These are phyloP conservation scores for Alternaria sp. DNA, from an alignment of 2,329 filamentous ascomycete species.

Conservation along the genomic window DNA sequence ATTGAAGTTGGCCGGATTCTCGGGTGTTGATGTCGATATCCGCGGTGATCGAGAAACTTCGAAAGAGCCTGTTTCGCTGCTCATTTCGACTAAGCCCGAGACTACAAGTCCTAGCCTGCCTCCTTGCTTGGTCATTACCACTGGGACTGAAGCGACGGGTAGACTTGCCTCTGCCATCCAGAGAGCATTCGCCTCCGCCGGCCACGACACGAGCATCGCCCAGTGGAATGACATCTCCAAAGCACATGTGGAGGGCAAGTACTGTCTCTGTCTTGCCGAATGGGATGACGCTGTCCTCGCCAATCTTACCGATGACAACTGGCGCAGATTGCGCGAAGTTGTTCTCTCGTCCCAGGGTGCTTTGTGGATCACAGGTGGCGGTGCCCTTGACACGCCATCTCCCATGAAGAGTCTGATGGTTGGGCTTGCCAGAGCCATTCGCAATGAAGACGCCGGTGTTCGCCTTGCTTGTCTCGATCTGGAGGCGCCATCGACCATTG, in stretches of 20 bases:
- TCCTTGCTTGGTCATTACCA: background rate
- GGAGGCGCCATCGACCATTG: background rate
- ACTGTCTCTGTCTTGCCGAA: slow-evolving; percentile 7
- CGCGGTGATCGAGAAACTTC: slow-evolving; percentile 6
- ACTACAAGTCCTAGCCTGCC: background rate
- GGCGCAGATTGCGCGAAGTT: slow-evolving; percentile 3
- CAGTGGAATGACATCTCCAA: background rate
- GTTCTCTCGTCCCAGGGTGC: slow-evolving; percentile 4
- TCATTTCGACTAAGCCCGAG: slow-evolving; percentile 8
- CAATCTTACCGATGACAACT: slow-evolving; percentile 4
- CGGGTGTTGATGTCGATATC: slow-evolving; percentile 9
- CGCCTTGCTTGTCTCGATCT: slow-evolving; percentile 9
- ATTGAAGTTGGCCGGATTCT: slow-evolving; percentile 8
- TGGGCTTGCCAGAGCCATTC: slow-evolving; percentile 9
- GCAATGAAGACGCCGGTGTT: slow-evolving; percentile 5
- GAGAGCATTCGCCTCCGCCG: background rate
- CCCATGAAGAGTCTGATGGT: slow-evolving; percentile 10
- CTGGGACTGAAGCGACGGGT: background rate
- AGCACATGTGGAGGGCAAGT: background rate
- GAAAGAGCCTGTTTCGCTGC: slow-evolving; percentile 8
- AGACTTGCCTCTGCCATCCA: background rate
- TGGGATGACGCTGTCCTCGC: slow-evolving; percentile 6
- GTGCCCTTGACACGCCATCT: slow-evolving; percentile 2
- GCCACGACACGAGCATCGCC: background rate
- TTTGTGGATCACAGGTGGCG: slow-evolving; percentile 11